A percentile compares a stretch with the other conserved stretches of the same genome.
These are phyloP conservation scores for Pseudoscleropodium purum DNA, from an alignment of 225 moss, liverwort and hornwort species.

Conservation along the genomic window DNA sequence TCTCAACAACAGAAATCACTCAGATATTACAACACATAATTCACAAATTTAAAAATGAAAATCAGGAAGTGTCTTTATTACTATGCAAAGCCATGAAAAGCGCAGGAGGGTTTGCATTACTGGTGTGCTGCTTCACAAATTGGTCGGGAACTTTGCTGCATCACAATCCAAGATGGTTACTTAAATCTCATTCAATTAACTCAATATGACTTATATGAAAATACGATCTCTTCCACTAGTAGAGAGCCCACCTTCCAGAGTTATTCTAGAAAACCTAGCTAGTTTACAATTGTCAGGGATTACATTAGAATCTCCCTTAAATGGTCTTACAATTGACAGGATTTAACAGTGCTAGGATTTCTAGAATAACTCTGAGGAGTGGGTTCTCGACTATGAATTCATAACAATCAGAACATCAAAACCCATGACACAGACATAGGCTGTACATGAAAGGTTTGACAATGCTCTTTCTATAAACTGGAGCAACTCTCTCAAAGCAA, in stretches of 20 bases:
- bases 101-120: conserved; percentile 87
- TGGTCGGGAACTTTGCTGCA: conserved; percentile 86
- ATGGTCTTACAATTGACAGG: background rate
- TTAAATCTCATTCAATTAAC: background rate
- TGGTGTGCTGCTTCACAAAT: conserved; percentile 72
- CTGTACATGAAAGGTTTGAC: background rate
- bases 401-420: background rate
- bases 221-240: background rate
- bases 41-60: background rate
- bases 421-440: background rate
- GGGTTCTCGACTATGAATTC: background rate
- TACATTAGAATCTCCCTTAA: background rate
- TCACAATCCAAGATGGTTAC: background rate
- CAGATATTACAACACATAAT: background rate
- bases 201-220: background rate
- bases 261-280: background rate
- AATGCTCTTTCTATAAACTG: background rate
- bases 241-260: background rate
- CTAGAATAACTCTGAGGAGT: background rate
- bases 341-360: background rate
- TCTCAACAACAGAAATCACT: background rate
- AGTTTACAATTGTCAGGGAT: background rate
- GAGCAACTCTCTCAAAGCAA: background rate
- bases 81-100: conserved; percentile 73
- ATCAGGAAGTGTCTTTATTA: conserved; percentile 10